Base-by-base conservation (phyloP, 257 asterid genomes). In the Datura wrightii region DNA sequence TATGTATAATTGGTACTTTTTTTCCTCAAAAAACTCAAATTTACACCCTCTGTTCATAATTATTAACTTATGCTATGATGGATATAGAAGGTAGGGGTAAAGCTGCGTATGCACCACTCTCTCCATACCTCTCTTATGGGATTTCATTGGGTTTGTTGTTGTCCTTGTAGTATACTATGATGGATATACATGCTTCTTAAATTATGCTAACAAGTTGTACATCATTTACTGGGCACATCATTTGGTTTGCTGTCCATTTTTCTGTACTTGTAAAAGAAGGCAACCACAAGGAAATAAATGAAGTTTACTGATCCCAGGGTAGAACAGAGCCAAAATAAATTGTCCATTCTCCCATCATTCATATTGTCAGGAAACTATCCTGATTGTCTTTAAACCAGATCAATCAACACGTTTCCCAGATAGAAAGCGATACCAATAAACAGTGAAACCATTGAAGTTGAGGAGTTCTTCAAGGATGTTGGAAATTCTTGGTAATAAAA, bases 311-410 rank as follows among this genome's bases (percentile, higher is more conserved):
- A 91, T 69, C 93, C 97, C 10, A 92, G 44, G 1, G 82, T 55
- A 84, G 92, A 89, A 48, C 91, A 92, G n/a, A 85, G 34, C 98
- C 98, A 94, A 24, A 88, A 94, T 70, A 94, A 89, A 54, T 91
- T 87, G 76, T 94, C 96, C 8, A 94, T 72, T 89, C 94, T 90
- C 84, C 98, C 98, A 3, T 90, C 10, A 31, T 93, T 88, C 10
- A 94, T 90, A 54, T 94, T 72, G 31, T 94, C 94, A 2, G 90
- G 98, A 85, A 94, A 86, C 98, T 97, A 89, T 9, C 86, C 86
- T 2, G 97, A 89, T 1, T 84, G 58, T 63, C 80, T 85, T 5
- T 84, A 84, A 13, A 92, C 85, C 13, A 90, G 67, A 87, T 89
- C 88, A 19, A 89, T 84, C 67, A 84, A 53, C 0, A 63, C 83